A percentile compares a stretch with the other conserved stretches of the same genome.
phyloP scores from a whole-genome alignment of 192 early-diverging fungal genomes.

The Coemansia sp. region DNA sequence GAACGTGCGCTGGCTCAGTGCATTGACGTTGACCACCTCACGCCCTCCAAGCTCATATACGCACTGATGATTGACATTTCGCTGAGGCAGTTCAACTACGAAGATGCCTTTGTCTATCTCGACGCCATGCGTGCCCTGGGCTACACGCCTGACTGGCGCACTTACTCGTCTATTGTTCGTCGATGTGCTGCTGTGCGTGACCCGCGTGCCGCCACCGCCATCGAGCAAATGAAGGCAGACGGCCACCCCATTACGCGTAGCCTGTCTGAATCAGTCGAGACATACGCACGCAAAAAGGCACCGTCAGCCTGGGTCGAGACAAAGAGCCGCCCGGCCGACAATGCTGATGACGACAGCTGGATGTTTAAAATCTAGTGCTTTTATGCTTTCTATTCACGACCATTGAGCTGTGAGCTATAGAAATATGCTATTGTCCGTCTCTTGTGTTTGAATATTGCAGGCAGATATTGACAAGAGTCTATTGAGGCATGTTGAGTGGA shows the following conservation, averaged over 20 bases:
- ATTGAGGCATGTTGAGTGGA: too few relatives aligned
- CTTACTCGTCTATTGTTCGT: constrained; percentile 53
- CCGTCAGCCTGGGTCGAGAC: neutral
- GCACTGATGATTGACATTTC: constrained; percentile 55
- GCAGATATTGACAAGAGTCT: too few relatives aligned
- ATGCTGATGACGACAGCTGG: neutral
- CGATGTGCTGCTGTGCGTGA: constrained; percentile 59
- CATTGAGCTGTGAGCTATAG: too few relatives aligned
- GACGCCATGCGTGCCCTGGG: constrained; percentile 64
- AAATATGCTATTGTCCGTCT: too few relatives aligned
- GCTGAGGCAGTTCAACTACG: constrained; percentile 58
- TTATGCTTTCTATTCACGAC: too few relatives aligned
- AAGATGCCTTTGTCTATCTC: constrained; percentile 70
- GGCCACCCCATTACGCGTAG: constrained; percentile 49
- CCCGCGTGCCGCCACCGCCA: constrained; percentile 54
- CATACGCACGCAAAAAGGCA: constrained; percentile 21
- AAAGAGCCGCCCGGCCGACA: neutral
- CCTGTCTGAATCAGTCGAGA: constrained; percentile 26
- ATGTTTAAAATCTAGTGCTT: too few relatives aligned
- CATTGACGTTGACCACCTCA: constrained; percentile 43
- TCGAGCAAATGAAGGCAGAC: constrained; percentile 63
- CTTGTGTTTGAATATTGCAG: too few relatives aligned
- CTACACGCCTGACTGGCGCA: constrained; percentile 53
- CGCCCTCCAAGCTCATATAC: constrained; percentile 53
- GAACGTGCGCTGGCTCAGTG: constrained; percentile 52